Conservation (phyloP, 495 filamentous ascomycete genomes). For the Podospora australis region DNA sequence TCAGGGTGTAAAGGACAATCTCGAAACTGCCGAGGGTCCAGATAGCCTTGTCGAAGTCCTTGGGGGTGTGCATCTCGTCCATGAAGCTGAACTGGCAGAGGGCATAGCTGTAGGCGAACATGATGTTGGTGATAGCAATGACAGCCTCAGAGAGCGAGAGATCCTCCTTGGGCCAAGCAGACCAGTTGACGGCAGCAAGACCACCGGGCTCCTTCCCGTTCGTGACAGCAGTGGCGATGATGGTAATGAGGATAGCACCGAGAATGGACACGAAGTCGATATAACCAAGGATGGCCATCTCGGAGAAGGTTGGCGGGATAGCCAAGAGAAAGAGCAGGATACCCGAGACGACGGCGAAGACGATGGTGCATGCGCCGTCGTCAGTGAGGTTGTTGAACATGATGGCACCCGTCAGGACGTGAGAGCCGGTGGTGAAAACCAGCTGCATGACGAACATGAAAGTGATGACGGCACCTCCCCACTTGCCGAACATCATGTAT, state of each 20-base stretch:
- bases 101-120: conserved; percentile 66
- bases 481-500: conserved; percentile 54
- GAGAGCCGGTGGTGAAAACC: conserved; percentile 69
- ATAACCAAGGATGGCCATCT: conserved; percentile 55
- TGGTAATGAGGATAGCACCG: conserved; percentile 56
- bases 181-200: conserved; percentile 33
- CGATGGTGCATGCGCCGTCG: conserved; percentile 59
- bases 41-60: conserved; percentile 62
- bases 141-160: conserved; percentile 42
- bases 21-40: conserved; percentile 58
- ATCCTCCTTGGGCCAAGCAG: conserved; percentile 36
- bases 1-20: conserved; percentile 60
- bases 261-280: conserved; percentile 61
- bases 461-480: conserved; percentile 61
- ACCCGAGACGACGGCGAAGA: conserved; percentile 59
- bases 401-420: conserved; percentile 68
- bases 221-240: conserved; percentile 58
- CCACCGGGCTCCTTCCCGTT: conserved; percentile 29
- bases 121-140: conserved; percentile 64
- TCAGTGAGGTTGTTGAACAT: conserved; percentile 60
- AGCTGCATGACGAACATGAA: conserved; percentile 60
- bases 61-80: conserved; percentile 66
- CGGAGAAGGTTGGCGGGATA: conserved; percentile 50
- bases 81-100: conserved; percentile 72
- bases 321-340: conserved; percentile 55